Percentiles rank a stretch among this genome's conserved stretches.
phyloP scores from a whole-genome alignment of 148 eudicot genomes.

The Chenopodium quinoa region DNA sequence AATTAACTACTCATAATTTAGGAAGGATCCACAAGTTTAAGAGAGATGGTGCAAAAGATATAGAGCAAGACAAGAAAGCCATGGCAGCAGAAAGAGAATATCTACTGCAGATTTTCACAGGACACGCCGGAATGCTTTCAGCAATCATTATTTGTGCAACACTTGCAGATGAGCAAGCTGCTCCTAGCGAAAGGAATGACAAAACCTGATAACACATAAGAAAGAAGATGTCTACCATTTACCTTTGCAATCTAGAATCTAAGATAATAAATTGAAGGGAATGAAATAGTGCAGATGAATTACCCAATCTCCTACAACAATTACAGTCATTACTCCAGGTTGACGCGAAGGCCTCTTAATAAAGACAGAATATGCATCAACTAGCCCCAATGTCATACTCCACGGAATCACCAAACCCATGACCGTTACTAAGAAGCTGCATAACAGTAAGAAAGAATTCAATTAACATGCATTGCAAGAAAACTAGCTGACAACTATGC shows the following conservation, averaged over 20 bases:
- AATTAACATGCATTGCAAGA: neutral
- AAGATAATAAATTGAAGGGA: neutral
- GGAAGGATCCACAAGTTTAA: constrained; percentile 87
- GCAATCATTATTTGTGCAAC: constrained; percentile 55
- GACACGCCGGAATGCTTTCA: constrained; percentile 39
- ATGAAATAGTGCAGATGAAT: neutral
- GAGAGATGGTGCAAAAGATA: constrained; percentile 72
- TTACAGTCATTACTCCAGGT: constrained; percentile 49
- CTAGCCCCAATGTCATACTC: constrained; percentile 77
- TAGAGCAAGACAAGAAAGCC: constrained; percentile 84
- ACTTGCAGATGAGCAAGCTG: constrained; percentile 84
- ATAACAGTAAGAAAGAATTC: constrained; percentile 11
- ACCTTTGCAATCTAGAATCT: neutral
- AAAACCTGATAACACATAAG: constrained; percentile 48
- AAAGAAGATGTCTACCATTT: neutral
- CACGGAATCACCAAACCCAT: constrained; percentile 95
- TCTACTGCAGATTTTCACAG: constrained; percentile 50
- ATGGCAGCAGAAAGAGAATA: constrained; percentile 78
- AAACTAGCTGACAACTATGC: neutral
- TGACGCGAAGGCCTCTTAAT: constrained; percentile 62
- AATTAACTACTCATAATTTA: constrained; percentile 12
- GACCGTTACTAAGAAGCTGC: constrained; percentile 87
- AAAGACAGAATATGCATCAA: constrained; percentile 67
- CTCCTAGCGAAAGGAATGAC: constrained; percentile 78
- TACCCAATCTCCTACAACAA: constrained; percentile 90